Conservation (phyloP, 1,139 yeast genomes). For the Tardiomyces digboiensis region DNA sequence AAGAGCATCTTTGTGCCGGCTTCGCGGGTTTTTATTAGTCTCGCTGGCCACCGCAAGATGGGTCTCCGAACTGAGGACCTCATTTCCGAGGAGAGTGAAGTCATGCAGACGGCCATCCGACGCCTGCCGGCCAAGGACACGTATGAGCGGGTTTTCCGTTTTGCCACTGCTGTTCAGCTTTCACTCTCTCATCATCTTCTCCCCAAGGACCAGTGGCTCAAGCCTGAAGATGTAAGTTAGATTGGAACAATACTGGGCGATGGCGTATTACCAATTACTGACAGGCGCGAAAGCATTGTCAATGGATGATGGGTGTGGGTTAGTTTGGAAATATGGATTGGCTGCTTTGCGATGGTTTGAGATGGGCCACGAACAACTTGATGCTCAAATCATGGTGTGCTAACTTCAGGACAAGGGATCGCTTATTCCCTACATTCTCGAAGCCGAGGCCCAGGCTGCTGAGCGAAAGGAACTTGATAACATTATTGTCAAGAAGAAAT, state of each 20-base stretch:
- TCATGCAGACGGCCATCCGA: constrained; percentile 75
- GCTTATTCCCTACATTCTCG: constrained; percentile 81
- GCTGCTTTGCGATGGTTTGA: too few species aligned
- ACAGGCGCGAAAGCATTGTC: too few species aligned
- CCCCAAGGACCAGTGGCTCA: constrained; percentile 70
- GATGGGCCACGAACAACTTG: too few species aligned
- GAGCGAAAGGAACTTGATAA: constrained; percentile 88
- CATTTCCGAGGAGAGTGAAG: constrained; percentile 77
- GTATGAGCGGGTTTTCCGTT: constrained; percentile 89
- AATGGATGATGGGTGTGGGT: too few species aligned
- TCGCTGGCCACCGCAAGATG: constrained; percentile 88
- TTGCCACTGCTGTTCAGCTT: constrained; percentile 84
- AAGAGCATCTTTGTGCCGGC: constrained; percentile 70
- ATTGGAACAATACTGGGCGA: too few species aligned
- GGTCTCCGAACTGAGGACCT: constrained; percentile 89
- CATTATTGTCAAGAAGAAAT: constrained; percentile 32
- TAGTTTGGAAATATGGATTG: too few species aligned
- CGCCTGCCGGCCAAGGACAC: constrained; percentile 80
- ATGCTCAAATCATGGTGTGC: too few species aligned
- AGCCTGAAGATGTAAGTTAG: constrained; percentile 48
- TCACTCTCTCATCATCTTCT: constrained; percentile 77
- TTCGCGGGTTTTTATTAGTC: constrained; percentile 61
- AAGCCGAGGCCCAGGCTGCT: constrained; percentile 86
- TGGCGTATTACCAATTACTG: too few species aligned
- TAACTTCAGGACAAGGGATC: constrained; percentile 53